Evolutionary conservation across 2,329 filamentous ascomycete genomes (phyloP), one percentile per base, ranked within the genome.

Genomic region (Coniochaeta prunicola): DNA sequence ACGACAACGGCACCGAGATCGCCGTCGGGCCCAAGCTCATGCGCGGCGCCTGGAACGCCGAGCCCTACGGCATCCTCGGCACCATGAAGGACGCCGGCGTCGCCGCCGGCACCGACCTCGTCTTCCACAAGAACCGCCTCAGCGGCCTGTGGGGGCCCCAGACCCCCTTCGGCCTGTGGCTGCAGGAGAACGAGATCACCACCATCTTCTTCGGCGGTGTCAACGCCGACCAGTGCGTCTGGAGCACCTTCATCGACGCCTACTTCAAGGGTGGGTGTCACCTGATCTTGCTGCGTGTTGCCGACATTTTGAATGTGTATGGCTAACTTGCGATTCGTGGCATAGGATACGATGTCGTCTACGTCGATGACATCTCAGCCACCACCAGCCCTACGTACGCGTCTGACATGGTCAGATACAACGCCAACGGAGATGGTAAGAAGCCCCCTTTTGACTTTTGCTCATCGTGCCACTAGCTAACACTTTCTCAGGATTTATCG

Each of bases 141-240:
- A 66, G 63, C 24, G 68, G 68, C 17, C 61, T 70, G 8, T 69
- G 68, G 68, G 68, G 67, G 24, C 63, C 67, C 13, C 68, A 70
- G 59, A 70, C 68, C 12, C 68, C 68, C 0, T 62, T 66, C 19
- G 68, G 68, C 5, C 61, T 68, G 13, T 70, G 65, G 60, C 53
- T 69, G 31, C 66, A 69, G 58, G 68, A 68, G 57, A 69, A 68
- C 30, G 64, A 66, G 45, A 69, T 68, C 59, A 70, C 68, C 34
- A 70, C 67, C 1, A 62, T 70, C 17, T 70, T 70, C 61, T 67
- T 70, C 24, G 67, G 67, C 5, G 68, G 68, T 45, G 68, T 70
- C 6, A 70, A 69, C 57, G 67, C 66, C 2, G 68, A 70, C 60
- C 68, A 69, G 57, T 70, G 68, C 55, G 68, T 69, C 21, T 70